Evolutionary conservation across 306 rosid genomes (phyloP), one percentile per base, ranked within the genome.

Genomic region (Vigna angularis): DNA sequence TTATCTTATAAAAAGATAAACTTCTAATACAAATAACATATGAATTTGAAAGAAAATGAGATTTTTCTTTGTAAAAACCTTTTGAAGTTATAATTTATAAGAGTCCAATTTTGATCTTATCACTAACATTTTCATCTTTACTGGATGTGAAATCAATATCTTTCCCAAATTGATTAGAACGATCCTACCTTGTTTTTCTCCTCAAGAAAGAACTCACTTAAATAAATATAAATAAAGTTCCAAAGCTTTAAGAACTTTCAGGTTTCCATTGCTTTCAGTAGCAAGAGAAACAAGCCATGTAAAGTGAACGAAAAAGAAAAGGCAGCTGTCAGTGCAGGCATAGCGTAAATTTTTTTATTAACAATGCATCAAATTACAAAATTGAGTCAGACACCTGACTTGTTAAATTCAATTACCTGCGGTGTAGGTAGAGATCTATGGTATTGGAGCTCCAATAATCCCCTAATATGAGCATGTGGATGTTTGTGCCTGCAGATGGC

Each of bases 391-490:
- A 55, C 50, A 26, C 44, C 45, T 62, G 28, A 59, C 16, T 61
- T 65, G 55, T 59, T 62, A 32, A 15, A 74, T 28, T 30, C 71
- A 65, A 44, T 79, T 85, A 92, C 98, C 97, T 90, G 26, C 95
- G 93, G 64, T 92, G 97, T 78, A 94, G 94, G 85, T 92, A 94
- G 68, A 94, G 90, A 85, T 94, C 98, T 42, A 94, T 87, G 76
- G 89, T 85, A 75, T 92, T 92, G 63, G 95, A 88, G 79, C 98
- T 94, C 95, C 97, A 92, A 86, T 88, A 87, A 75, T 94, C 98
- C 57, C 96, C 96, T 77, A 94, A 66, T 5, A 89, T 86, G 80
- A 94, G 95, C 96, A 94, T 92, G 79, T 84, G 81, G 71, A 94
- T 94, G 79, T 90, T 79, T 69, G 98, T 94, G 74, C 97, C 98